These are phyloP conservation scores for Trypanosoma rangeli DNA, from an alignment of 208 protist species.

Conservation along the genomic window DNA sequence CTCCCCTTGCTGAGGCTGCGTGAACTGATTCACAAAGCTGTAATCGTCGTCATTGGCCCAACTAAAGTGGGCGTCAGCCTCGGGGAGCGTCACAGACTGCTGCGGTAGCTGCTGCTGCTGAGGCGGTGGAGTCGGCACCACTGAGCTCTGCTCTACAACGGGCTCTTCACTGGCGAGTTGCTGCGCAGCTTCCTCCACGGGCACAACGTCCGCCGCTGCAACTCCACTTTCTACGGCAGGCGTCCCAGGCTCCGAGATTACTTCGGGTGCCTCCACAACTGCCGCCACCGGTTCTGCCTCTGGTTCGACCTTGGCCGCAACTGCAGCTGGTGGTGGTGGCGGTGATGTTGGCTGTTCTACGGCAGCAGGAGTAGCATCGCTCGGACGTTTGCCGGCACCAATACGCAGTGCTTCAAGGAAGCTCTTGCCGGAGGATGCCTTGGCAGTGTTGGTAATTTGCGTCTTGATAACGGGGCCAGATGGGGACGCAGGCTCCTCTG, in stretches of 20 bases:
- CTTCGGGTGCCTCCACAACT: conserved; percentile 12
- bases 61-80: conserved; percentile 54
- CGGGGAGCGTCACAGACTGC: conserved; percentile 24
- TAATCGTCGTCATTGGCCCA: conserved; percentile 82
- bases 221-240: conserved; percentile 15
- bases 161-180: conserved; percentile 4
- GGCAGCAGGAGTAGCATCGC: conserved; percentile 17
- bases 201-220: background rate
- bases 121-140: conserved; percentile 1
- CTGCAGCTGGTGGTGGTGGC: background rate
- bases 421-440: conserved; percentile 51
- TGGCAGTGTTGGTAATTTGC: conserved; percentile 57
- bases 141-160: conserved; percentile 7
- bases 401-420: conserved; percentile 71
- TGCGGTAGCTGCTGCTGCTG: conserved; percentile 15
- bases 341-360: conserved; percentile 17
- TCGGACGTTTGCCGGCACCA: conserved; percentile 20
- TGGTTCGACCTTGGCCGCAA: background rate
- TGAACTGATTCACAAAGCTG: conserved; percentile 54
- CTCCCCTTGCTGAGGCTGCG: conserved; percentile 22
- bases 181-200: background rate
- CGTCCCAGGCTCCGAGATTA: conserved; percentile 14
- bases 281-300: conserved; percentile 15
- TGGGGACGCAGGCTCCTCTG: conserved; percentile 36
- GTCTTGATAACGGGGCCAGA: conserved; percentile 55